Evolutionary conservation across 192 early-diverging fungal species (phyloP).

Genomic region (Umbelopsis ramanniana): DNA sequence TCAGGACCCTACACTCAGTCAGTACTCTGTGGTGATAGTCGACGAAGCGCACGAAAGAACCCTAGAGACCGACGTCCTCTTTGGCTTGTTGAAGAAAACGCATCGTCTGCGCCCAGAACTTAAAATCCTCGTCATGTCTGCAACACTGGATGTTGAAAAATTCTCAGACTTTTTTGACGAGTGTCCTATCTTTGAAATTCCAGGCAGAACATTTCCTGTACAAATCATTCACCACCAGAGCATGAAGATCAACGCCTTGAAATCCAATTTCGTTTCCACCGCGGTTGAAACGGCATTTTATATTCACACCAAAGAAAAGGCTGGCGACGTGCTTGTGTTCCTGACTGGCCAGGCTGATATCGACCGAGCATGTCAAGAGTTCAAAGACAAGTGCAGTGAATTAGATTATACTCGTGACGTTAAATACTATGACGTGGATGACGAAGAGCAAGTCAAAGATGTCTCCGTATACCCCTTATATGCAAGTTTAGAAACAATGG

Average conservation of each 20-base stretch:
- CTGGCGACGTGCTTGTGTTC: slow-evolving; percentile 94
- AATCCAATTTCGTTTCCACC: slow-evolving; percentile 70
- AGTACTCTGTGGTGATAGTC: slow-evolving; percentile 92
- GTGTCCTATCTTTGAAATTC: slow-evolving; percentile 78
- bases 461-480: slow-evolving; percentile 68
- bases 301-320: slow-evolving; percentile 79
- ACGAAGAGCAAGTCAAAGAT: slow-evolving; percentile 37
- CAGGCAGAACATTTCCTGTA: slow-evolving; percentile 69
- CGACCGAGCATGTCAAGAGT: slow-evolving; percentile 73
- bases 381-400: slow-evolving; percentile 51
- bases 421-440: slow-evolving; percentile 43
- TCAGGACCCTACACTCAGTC: slow-evolving; percentile 75
- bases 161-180: slow-evolving; percentile 83
- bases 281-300: slow-evolving; percentile 77
- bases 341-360: slow-evolving; percentile 97
- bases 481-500: slow-evolving; percentile 75
- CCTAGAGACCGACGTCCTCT: slow-evolving; percentile 91
- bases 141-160: slow-evolving; percentile 80
- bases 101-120: slow-evolving; percentile 78
- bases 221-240: slow-evolving; percentile 50
- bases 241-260: slow-evolving; percentile 63
- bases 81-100: slow-evolving; percentile 84
- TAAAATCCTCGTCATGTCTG: slow-evolving; percentile 85
- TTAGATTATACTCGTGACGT: slow-evolving; percentile 55
- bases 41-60: slow-evolving; percentile 98